Percentiles rank a stretch among this genome's conserved stretches.
phyloP scores from a whole-genome alignment of 2,329 filamentous ascomycete species.

The Tolypocladium guangdongense region DNA sequence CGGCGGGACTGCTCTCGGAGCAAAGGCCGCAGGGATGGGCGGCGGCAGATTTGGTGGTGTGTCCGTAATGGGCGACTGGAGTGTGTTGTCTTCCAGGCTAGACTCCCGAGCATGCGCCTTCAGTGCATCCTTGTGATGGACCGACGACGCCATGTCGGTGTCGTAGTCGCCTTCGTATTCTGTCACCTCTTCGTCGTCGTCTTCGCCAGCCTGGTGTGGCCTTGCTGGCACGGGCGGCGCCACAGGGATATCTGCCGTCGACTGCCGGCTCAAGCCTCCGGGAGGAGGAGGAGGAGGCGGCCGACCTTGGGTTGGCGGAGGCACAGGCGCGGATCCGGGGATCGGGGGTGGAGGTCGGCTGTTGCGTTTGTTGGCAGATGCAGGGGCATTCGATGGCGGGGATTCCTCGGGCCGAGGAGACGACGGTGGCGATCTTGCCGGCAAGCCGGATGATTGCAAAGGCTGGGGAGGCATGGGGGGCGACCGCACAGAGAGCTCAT shows the following conservation, averaged over 20 bases:
- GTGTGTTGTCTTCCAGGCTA: constrained; percentile 59
- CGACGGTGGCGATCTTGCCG: constrained; percentile 21
- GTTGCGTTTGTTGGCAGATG: constrained; percentile 37
- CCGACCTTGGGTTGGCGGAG: constrained; percentile 40
- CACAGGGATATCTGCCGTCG: constrained; percentile 43
- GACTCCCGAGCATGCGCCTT: constrained; percentile 71
- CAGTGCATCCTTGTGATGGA: constrained; percentile 86
- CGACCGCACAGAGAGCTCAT: constrained; percentile 55
- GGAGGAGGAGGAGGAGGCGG: constrained; percentile 59
- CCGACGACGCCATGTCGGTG: constrained; percentile 89
- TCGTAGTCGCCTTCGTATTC: constrained; percentile 98
- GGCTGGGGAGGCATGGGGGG: constrained; percentile 34
- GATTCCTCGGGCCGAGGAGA: constrained; percentile 26
- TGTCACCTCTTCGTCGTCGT: constrained; percentile 68
- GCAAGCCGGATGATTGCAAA: constrained; percentile 10
- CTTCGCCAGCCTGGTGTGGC: constrained; percentile 39
- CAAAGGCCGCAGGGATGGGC: constrained; percentile 41
- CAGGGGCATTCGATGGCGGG: constrained; percentile 33
- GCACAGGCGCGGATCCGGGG: constrained; percentile 39
- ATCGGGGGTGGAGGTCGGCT: constrained; percentile 51
- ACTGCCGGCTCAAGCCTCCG: constrained; percentile 41
- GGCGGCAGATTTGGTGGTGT: constrained; percentile 38
- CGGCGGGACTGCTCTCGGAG: constrained; percentile 51
- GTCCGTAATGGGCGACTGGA: constrained; percentile 42
- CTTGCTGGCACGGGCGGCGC: constrained; percentile 26